phyloP scores from a whole-genome alignment of 371 early-diverging fungal species.

The Batkoa obscura region DNA sequence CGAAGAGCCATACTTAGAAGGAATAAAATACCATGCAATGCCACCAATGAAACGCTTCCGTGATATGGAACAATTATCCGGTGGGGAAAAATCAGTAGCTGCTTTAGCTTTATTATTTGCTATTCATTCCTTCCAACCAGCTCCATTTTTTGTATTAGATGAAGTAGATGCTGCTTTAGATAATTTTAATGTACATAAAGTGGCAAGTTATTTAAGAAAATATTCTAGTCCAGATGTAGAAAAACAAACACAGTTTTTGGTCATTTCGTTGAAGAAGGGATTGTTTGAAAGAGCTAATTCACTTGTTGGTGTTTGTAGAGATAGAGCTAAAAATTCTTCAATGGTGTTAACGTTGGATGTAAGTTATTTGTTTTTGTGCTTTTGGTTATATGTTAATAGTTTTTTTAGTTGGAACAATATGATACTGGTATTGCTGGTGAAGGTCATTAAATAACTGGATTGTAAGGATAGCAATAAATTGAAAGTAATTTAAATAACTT shows the following conservation, averaged over 20 bases:
- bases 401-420: background rate
- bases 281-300: slow-evolving; percentile 90
- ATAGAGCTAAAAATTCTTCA: slow-evolving; percentile 63
- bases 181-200: slow-evolving; percentile 84
- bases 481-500: too few species aligned
- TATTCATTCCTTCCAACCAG: slow-evolving; percentile 66
- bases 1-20: slow-evolving; percentile 89
- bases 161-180: slow-evolving; percentile 99
- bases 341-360: slow-evolving; percentile 63
- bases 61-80: slow-evolving; percentile 97
- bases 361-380: slow-evolving; percentile 8
- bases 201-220: slow-evolving; percentile 73
- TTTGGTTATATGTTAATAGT: background rate
- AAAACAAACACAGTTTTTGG: slow-evolving; percentile 82
- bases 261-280: slow-evolving; percentile 88
- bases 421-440: too few species aligned
- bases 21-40: slow-evolving; percentile 97
- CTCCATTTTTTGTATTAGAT: slow-evolving; percentile 99
- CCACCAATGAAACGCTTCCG: slow-evolving; percentile 98
- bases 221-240: slow-evolving; percentile 28
- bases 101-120: slow-evolving; percentile 95
- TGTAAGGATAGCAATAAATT: too few species aligned
- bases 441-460: too few species aligned
- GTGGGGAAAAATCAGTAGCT: slow-evolving; percentile 99
- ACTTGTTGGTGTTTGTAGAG: slow-evolving; percentile 94